These are phyloP conservation scores for Fusarium sp. DNA, from an alignment of 2,329 filamentous ascomycete genomes.

Conservation along the genomic window DNA sequence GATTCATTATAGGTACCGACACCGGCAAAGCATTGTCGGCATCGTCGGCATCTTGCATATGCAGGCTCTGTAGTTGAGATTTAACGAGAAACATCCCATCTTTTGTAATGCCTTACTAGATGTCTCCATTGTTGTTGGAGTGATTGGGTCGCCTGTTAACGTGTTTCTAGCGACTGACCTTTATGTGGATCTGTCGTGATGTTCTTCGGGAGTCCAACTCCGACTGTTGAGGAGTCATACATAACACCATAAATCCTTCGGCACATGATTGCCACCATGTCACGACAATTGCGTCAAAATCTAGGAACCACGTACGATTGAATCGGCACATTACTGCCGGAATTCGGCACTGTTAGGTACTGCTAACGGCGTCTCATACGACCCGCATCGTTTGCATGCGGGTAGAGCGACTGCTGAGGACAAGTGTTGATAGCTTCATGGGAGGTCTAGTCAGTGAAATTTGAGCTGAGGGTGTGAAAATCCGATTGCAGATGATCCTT, in stretches of 20 bases:
- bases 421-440: too few species aligned
- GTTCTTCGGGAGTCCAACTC: neutral
- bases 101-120: neutral
- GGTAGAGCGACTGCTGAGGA: too few species aligned
- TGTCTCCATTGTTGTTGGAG: neutral
- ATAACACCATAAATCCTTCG: neutral
- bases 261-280: neutral
- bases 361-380: too few species aligned
- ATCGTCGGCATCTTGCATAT: neutral
- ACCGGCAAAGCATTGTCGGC: neutral
- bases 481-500: too few species aligned
- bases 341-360: too few species aligned
- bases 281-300: neutral
- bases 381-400: too few species aligned
- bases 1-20: neutral
- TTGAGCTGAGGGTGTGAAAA: too few species aligned
- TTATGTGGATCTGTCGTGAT: neutral
- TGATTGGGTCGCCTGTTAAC: neutral
- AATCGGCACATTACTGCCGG: too few species aligned
- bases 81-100: neutral
- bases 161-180: neutral
- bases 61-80: neutral
- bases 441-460: too few species aligned
- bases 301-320: neutral
- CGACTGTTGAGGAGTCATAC: neutral